Conservation (phyloP, 306 rosid species). For the Corylus americana region DNA sequence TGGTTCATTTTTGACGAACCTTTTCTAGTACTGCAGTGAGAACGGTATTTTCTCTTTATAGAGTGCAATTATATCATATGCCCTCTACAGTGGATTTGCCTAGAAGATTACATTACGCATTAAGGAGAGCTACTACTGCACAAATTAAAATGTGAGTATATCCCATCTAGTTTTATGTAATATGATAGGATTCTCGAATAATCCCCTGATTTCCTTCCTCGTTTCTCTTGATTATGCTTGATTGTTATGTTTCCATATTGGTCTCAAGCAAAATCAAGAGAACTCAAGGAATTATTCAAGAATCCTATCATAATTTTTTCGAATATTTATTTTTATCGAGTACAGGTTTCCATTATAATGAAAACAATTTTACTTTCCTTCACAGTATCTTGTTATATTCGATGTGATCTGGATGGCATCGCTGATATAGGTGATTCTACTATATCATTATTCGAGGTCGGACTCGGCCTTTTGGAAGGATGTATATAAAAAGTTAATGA, state of each 20-base stretch:
- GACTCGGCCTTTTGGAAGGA: constrained; percentile 52
- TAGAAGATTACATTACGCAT: constrained; percentile 41
- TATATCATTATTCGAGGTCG: constrained; percentile 32
- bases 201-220: no score
- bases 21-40: constrained; percentile 44
- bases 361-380: constrained; percentile 1
- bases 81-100: constrained; percentile 42
- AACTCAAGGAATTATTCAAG: no score
- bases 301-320: neutral
- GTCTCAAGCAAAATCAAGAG: no score
- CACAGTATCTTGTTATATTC: constrained; percentile 35
- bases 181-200: no score
- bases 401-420: constrained; percentile 33
- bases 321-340: no score
- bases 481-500: constrained; percentile 43
- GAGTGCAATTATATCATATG: constrained; percentile 38
- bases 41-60: constrained; percentile 34
- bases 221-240: no score
- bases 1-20: constrained; percentile 39
- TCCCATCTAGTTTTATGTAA: neutral
- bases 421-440: constrained; percentile 12
- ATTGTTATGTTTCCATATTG: no score
- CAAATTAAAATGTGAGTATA: constrained; percentile 49
- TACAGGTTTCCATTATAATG: neutral
- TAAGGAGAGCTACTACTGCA: constrained; percentile 32